Evolutionary conservation across 108 stramenopile genomes (phyloP).

Genomic region (Skeletonema marinoi): DNA sequence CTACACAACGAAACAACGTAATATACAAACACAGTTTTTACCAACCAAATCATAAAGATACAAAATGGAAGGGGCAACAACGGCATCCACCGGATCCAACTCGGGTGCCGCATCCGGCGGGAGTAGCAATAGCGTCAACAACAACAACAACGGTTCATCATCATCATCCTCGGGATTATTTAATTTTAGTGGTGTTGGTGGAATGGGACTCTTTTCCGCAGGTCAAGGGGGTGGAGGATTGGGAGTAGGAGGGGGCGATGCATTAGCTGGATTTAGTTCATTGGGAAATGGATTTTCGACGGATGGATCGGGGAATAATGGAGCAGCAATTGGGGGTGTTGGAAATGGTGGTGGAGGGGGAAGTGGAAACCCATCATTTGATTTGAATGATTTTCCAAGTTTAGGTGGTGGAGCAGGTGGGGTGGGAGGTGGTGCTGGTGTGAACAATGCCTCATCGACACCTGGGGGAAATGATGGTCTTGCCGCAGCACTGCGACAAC

Average conservation of each 20-base stretch:
- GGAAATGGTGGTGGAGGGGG: conserved; percentile 9
- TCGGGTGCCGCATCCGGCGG: background rate
- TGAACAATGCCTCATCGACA: conserved; percentile 5
- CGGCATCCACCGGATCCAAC: conserved; percentile 26
- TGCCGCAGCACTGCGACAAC: conserved; percentile 76
- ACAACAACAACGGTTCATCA: conserved; percentile 11
- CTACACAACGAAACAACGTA: background rate
- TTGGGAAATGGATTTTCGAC: conserved; percentile 42
- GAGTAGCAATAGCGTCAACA: too few relatives aligned
- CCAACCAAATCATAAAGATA: background rate
- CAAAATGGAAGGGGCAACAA: conserved; percentile 33
- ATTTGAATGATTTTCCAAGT: conserved; percentile 88
- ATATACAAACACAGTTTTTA: background rate
- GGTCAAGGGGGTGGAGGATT: background rate
- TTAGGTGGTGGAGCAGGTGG: conserved; percentile 59
- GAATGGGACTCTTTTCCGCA: conserved; percentile 26
- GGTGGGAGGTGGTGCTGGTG: conserved; percentile 34
- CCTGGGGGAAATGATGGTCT: conserved; percentile 54
- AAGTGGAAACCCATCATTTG: conserved; percentile 57
- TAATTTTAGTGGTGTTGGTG: conserved; percentile 18
- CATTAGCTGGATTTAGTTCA: conserved; percentile 29
- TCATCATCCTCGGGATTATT: conserved; percentile 27
- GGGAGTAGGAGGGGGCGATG: conserved; percentile 12
- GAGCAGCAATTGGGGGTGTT: background rate
- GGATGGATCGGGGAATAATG: background rate